Base-by-base conservation (phyloP, 2,329 filamentous ascomycete species). In the Lojkania enalia region DNA sequence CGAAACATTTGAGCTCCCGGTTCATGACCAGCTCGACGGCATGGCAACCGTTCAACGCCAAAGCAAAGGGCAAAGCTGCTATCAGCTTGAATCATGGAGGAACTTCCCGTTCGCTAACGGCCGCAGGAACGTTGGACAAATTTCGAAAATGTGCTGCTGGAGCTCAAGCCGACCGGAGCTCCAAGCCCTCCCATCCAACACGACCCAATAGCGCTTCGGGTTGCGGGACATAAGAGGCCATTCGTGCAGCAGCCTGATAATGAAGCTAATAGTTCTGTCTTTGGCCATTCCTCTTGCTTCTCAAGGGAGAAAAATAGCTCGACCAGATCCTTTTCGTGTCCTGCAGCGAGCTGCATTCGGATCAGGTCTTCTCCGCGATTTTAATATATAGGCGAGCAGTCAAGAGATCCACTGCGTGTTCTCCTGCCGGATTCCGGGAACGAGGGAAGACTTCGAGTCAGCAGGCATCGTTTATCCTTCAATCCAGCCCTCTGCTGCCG, bases 211-310 rank as follows among this genome's bases (percentile, higher is more conserved):
- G 52, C 42, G 42, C 32, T 38, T 29, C 27, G 31, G 31, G 39
- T n/a, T n/a, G n/a, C n/a, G 12, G 19, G 9, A 9, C 35, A 30
- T 35, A 16, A 30, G 52, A 60, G 48, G 46, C 54, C 31, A 45
- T 50, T 39, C 54, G 38, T 61, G 60, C 61, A 63, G 54, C 23
- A 48, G 23, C 30, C 54, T 55, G 57, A 54, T 14, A 20, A 5
- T 16, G 35, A 39, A 45, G 44, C 51, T 54, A 58, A 58, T 59
- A 39, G 20, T 48, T 50, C 46, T 51, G 50, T 52, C 52, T 59
- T 54, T 39, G 48, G 45, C 39, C 44, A 12, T 50, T 49, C 40
- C 54, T 48, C 32, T 52, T 52, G 36, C 31, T 7, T 19, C n/a
- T 2, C 11, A n/a, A 27, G n/a, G 27, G 37, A 35, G 23, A 53